These are phyloP conservation scores for Trypanosoma lewisi DNA, from an alignment of 208 protist genomes.

Conservation along the genomic window DNA sequence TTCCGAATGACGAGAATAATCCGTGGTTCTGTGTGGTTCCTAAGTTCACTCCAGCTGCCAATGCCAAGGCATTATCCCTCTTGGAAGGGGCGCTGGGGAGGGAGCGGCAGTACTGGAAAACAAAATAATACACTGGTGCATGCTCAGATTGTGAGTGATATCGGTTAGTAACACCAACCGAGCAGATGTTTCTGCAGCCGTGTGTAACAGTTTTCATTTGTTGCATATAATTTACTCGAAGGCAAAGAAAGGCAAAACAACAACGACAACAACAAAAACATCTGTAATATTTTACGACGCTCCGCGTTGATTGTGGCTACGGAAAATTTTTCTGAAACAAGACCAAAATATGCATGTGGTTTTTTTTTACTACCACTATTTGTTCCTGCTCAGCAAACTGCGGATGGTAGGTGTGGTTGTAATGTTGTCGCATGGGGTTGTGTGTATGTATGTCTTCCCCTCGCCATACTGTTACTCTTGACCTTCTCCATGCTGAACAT, in stretches of 20 bases:
- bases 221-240: background rate
- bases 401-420: constrained; percentile 20
- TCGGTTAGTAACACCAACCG: background rate
- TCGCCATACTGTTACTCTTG: background rate
- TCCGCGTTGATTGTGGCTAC: background rate
- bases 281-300: constrained; percentile 11
- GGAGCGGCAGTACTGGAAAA: too few species aligned
- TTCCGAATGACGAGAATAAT: background rate
- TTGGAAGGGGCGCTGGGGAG: too few species aligned
- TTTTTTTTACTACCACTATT: constrained; percentile 25
- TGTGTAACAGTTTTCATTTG: background rate
- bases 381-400: constrained; percentile 32
- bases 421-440: constrained; percentile 57
- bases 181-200: background rate
- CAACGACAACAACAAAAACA: background rate
- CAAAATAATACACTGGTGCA: background rate
- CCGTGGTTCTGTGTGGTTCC: constrained; percentile 18
- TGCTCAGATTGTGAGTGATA: too few species aligned
- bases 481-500: background rate
- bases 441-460: constrained; percentile 23
- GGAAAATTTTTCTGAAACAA: background rate
- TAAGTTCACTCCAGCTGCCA: background rate
- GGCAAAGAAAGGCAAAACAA: too few species aligned
- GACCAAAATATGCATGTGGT: background rate
- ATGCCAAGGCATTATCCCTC: background rate